phyloP scores from a whole-genome alignment of 192 early-diverging fungal genomes.

The Jimgerdemannia flammicorona region DNA sequence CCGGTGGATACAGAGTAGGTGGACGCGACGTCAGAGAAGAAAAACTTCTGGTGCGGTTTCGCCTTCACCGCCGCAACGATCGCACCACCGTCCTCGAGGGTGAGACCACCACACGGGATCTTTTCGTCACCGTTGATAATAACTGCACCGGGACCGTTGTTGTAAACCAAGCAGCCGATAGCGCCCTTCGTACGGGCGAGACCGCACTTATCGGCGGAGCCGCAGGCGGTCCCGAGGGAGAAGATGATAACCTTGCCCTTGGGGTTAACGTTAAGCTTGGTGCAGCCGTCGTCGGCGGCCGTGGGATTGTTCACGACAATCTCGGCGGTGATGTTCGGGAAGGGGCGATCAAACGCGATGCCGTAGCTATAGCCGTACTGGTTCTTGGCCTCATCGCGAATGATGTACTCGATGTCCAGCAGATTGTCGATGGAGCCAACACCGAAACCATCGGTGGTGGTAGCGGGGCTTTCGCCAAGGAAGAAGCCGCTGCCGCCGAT shows the following conservation, averaged over 20 bases:
- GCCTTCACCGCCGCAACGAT: not conserved
- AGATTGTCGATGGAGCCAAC: slow-evolving; percentile 42
- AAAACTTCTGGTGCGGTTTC: not conserved
- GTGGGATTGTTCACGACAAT: not conserved
- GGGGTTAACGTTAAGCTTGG: not conserved
- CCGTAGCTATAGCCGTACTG: not conserved
- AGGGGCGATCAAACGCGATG: not conserved
- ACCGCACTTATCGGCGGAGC: not conserved
- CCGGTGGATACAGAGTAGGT: slow-evolving; percentile 19
- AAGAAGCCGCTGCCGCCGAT: slow-evolving; percentile 47
- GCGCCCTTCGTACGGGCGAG: not conserved
- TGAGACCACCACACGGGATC: not conserved
- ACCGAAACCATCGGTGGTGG: slow-evolving; percentile 34
- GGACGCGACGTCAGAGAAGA: not conserved
- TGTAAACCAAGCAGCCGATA: not conserved
- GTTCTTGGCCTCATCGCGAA: not conserved
- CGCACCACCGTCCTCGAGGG: too few relatives aligned
- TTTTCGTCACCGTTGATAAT: not conserved
- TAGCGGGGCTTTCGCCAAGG: slow-evolving; percentile 43
- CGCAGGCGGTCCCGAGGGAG: not conserved
- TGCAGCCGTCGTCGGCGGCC: not conserved
- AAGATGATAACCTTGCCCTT: slow-evolving; percentile 1
- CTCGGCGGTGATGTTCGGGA: not conserved
- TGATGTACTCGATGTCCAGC: not conserved
- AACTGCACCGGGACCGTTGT: not conserved